These are phyloP conservation scores for Mercurialis annua DNA, from an alignment of 345 rosid genomes.

Conservation along the genomic window DNA sequence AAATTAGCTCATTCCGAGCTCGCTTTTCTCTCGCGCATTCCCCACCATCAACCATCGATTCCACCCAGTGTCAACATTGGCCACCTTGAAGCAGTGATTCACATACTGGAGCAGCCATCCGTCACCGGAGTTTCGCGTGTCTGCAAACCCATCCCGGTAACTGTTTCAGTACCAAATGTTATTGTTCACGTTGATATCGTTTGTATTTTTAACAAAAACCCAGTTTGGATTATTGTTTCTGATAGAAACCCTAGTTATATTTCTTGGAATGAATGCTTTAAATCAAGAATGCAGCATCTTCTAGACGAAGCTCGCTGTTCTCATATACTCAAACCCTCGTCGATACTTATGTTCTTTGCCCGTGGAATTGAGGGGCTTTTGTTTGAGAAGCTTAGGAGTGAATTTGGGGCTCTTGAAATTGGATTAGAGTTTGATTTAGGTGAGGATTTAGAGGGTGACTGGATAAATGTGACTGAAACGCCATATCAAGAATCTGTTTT, in stretches of 20 bases:
- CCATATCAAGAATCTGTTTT: conserved; percentile 46
- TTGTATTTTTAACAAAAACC: conserved; percentile 52
- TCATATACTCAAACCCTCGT: conserved; percentile 44
- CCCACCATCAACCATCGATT: conserved; percentile 29
- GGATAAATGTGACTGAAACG: conserved; percentile 53
- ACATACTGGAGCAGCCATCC: conserved; percentile 52
- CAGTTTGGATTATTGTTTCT: conserved; percentile 83
- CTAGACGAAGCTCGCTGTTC: conserved; percentile 51
- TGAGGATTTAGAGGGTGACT: conserved; percentile 54
- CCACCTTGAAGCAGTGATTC: conserved; percentile 69
- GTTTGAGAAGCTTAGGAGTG: conserved; percentile 32
- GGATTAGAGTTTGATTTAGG: conserved; percentile 29
- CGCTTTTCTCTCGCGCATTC: conserved; percentile 53
- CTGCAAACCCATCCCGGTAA: conserved; percentile 56
- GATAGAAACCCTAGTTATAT: conserved; percentile 75
- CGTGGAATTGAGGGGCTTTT: conserved; percentile 43
- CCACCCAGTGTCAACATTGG: conserved; percentile 63
- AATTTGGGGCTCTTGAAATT: conserved; percentile 52
- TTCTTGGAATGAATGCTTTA: conserved; percentile 65
- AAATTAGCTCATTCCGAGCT: conserved; percentile 71
- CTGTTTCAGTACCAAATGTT: conserved; percentile 10
- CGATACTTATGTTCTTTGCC: conserved; percentile 65
- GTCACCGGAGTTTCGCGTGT: conserved; percentile 74
- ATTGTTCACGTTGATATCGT: conserved; percentile 65
- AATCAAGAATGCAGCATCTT: conserved; percentile 41